A percentile compares a stretch with the other conserved stretches of the same genome.
Evolutionary conservation across 495 filamentous ascomycete species (phyloP).

Genomic region (Eremomyces bilateralis): DNA sequence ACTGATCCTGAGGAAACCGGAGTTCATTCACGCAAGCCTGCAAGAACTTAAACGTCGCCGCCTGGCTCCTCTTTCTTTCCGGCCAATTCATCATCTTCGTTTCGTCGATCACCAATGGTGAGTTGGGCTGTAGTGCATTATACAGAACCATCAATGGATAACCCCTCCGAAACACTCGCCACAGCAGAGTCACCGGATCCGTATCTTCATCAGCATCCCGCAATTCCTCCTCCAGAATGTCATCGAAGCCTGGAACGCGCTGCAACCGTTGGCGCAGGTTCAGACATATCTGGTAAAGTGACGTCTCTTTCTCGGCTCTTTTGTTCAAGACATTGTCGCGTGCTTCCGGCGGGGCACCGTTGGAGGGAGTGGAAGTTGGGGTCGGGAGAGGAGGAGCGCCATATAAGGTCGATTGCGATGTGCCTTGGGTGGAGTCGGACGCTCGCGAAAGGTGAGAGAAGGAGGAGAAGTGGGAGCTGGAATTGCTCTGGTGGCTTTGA

Average conservation of each 20-base stretch:
- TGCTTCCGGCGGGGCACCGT: conserved; percentile 40
- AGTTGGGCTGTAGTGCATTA: conserved; percentile 52
- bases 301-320: conserved; percentile 64
- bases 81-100: conserved; percentile 20
- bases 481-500: conserved; percentile 14
- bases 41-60: conserved; percentile 48
- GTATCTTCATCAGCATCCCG: conserved; percentile 41
- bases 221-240: conserved; percentile 40
- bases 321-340: conserved; percentile 89
- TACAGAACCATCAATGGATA: conserved; percentile 74
- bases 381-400: conserved; percentile 18
- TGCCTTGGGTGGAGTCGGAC: conserved; percentile 18
- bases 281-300: conserved; percentile 87
- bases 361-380: conserved; percentile 12
- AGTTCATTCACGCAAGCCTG: conserved; percentile 50
- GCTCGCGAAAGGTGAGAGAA: conserved; percentile 17
- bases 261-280: conserved; percentile 57
- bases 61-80: conserved; percentile 42
- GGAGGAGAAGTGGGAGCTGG: conserved; percentile 16
- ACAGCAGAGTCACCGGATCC: conserved; percentile 77
- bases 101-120: conserved; percentile 40
- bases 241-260: conserved; percentile 63
- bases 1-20: conserved; percentile 54
- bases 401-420: conserved; percentile 17
- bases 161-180: conserved; percentile 69